A percentile compares a stretch with the other conserved stretches of the same genome.
These are phyloP conservation scores for Fusarium sarcochroum DNA, from an alignment of 2,329 filamentous ascomycete genomes.

Conservation along the genomic window DNA sequence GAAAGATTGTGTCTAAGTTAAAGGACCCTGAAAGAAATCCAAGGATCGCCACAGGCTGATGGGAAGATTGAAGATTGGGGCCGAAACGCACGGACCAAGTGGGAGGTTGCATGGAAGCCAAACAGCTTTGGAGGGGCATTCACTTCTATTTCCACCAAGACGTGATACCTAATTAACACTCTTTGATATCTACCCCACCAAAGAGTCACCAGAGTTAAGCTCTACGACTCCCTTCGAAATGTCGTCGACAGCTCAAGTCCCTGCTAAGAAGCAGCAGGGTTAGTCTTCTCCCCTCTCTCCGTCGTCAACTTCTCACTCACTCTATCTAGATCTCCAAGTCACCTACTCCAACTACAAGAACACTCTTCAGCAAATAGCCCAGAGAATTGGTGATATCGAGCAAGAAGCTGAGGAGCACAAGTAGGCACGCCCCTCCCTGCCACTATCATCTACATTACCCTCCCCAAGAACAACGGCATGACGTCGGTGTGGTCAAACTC, in stretches of 20 bases:
- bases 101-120: constrained; percentile 22
- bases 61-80: constrained; percentile 29
- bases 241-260: constrained; percentile 63
- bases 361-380: constrained; percentile 89
- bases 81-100: constrained; percentile 52
- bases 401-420: constrained; percentile 98
- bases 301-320: constrained; percentile 30
- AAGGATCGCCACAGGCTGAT: constrained; percentile 31
- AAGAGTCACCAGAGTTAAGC: constrained; percentile 8
- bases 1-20: constrained; percentile 20
- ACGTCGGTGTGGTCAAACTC: constrained; percentile 30
- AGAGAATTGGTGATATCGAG: constrained; percentile 98
- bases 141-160: constrained; percentile 17
- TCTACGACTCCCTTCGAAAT: constrained; percentile 51
- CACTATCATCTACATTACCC: constrained; percentile 31
- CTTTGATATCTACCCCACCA: constrained; percentile 28
- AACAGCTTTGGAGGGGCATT: constrained; percentile 45
- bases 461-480: constrained; percentile 28
- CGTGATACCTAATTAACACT: constrained; percentile 22
- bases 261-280: constrained; percentile 83
- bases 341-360: constrained; percentile 85
- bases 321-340: constrained; percentile 77
- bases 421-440: constrained; percentile 66
- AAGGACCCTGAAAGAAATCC: constrained; percentile 41
- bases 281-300: constrained; percentile 31